Evolutionary conservation across 106 monocot species (phyloP).

Genomic region (Posidonia australis): DNA sequence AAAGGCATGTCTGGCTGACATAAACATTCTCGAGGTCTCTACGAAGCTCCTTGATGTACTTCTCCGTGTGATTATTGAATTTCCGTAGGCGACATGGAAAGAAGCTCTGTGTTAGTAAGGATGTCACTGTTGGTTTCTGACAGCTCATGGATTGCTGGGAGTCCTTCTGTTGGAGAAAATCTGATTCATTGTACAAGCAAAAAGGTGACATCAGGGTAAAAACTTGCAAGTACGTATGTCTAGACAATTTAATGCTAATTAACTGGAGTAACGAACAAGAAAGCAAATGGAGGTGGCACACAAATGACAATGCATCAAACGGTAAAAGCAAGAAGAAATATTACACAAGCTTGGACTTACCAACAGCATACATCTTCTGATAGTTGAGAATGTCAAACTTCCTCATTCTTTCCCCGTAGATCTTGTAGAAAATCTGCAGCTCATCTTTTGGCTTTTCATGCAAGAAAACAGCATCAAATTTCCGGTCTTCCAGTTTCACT

Average conservation of each 20-base stretch:
- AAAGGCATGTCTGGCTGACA: conserved; percentile 80
- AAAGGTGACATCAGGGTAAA: neutral
- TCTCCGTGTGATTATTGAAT: conserved; percentile 37
- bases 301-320: no score
- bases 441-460: conserved; percentile 64
- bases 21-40: conserved; percentile 69
- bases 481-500: conserved; percentile 42
- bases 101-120: conserved; percentile 47
- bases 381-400: conserved; percentile 75
- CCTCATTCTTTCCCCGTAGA: conserved; percentile 78
- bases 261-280: no score
- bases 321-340: no score
- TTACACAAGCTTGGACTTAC: conserved; percentile 40
- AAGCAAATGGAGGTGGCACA: no score
- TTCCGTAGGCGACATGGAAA: conserved; percentile 23
- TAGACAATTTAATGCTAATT: no score
- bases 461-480: conserved; percentile 35
- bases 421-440: conserved; percentile 65
- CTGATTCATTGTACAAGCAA: conserved; percentile 15
- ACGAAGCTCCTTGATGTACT: conserved; percentile 63
- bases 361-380: conserved; percentile 92
- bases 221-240: no score
- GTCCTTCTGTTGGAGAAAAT: conserved; percentile 62
- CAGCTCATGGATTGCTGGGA: conserved; percentile 30
- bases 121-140: conserved; percentile 33